Percentiles rank a stretch among this genome's conserved stretches.
Evolutionary conservation across 768 basidiomycete genomes (phyloP).

Genomic region (Polyporus arcularius): DNA sequence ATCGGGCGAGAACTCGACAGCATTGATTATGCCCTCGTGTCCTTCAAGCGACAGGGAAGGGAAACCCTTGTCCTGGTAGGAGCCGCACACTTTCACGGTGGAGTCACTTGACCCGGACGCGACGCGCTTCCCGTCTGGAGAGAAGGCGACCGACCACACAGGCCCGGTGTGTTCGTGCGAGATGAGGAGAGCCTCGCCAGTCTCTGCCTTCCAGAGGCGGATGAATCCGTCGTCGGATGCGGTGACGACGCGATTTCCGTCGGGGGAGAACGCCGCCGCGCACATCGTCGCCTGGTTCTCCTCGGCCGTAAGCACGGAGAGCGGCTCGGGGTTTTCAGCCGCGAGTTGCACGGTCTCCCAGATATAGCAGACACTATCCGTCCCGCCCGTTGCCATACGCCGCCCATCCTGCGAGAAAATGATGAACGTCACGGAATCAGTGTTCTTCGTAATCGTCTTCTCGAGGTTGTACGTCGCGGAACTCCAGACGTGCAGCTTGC

Average conservation of each 20-base stretch:
- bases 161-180: constrained; percentile 10
- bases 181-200: constrained; percentile 29
- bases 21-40: neutral
- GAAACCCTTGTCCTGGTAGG: constrained; percentile 2
- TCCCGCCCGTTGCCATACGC: constrained; percentile 14
- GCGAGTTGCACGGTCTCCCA: neutral
- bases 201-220: constrained; percentile 11
- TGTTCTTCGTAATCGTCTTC: constrained; percentile 7
- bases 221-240: constrained; percentile 37
- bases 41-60: constrained; percentile 1
- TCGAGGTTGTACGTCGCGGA: neutral
- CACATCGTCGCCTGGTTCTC: constrained; percentile 3
- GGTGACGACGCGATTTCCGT: constrained; percentile 17
- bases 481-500: constrained; percentile 14
- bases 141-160: constrained; percentile 19
- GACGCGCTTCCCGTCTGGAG: constrained; percentile 13
- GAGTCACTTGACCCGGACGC: constrained; percentile 38
- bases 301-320: neutral
- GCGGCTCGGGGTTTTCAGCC: neutral
- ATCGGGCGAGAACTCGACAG: constrained; percentile 15
- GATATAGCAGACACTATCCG: neutral
- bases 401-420: constrained; percentile 21
- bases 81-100: constrained; percentile 9
- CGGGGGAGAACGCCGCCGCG: constrained; percentile 23
- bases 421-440: constrained; percentile 32